Conservation (phyloP, 1,139 yeast species). For the Taphrina sp. region DNA sequence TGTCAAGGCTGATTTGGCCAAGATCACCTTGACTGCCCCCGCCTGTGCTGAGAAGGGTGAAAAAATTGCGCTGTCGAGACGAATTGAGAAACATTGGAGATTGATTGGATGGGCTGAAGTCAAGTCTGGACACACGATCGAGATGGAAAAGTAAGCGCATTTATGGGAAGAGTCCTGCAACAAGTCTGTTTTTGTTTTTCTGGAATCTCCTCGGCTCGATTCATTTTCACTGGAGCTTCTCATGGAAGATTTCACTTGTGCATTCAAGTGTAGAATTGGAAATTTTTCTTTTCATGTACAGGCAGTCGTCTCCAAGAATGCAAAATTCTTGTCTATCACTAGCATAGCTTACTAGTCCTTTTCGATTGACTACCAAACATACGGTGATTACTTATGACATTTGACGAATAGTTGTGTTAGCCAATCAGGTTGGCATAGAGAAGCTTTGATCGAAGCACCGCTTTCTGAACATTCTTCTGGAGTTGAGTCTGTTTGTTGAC, state of each 20-base stretch:
- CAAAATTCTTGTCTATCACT: no score
- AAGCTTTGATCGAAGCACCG: not conserved
- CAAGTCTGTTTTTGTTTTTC: no score
- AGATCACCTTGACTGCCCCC: conserved; percentile 92
- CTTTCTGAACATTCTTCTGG: not conserved
- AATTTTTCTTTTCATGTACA: no score
- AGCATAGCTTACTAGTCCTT: no score
- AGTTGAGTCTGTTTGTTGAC: not conserved
- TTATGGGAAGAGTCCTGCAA: not conserved
- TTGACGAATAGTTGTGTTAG: not conserved
- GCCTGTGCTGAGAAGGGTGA: conserved; percentile 98
- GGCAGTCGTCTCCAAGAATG: no score
- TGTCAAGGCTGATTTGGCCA: conserved; percentile 98
- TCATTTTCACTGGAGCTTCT: no score
- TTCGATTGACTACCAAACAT: no score
- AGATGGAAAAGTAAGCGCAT: conserved; percentile 3
- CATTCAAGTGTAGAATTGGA: no score
- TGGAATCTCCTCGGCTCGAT: no score
- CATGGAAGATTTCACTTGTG: no score
- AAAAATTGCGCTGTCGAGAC: conserved; percentile 96
- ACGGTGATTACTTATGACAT: no score
- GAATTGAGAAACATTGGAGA: conserved; percentile 99
- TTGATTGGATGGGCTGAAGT: conserved; percentile 99
- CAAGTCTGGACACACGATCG: conserved; percentile 27
- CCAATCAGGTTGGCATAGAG: not conserved